Base-by-base conservation (phyloP, 257 asterid genomes). In the Solanum paucissectum region DNA sequence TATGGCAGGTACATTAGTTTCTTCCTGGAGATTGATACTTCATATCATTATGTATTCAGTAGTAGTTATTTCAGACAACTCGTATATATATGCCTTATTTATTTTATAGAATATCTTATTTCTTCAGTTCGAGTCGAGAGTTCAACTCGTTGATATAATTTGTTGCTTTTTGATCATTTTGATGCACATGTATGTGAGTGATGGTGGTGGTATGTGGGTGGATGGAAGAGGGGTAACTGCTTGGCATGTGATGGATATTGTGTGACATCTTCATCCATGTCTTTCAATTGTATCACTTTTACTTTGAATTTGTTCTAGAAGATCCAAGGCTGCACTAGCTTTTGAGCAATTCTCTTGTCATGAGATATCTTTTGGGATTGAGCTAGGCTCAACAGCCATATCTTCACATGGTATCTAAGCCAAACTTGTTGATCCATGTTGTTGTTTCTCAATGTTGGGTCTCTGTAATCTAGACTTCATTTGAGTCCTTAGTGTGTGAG, bases 1-100 rank as follows among this genome's bases (percentile, higher is more conserved):
- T 79, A 90, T 91, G 91, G 93, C 94, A 95, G 99, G 98, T 89
- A 79, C 85, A 49, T 81, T 8, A 81, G 85, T 81, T 81, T 55
- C 64, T 55, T 55, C n/a, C 64, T 20, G 25, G 64, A 55, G 64
- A 55, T 55, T 55, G 64, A 55, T 55, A 55, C 25, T 55, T 55
- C 64, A 7, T 55, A 20, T 55, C 10, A 21, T 55, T 55, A 55
- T 55, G 64, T 6, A 55, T 55, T 55, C n/a, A 55, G 25, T 21
- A 55, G 64, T 18, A 52, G 64, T 20, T 55, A 55, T 55, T 55
- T 20, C 64, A 20, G 64, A 55, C 2, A 55, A 7, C 64, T 55
- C 4, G 25, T 18, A 55, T 20, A 55, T 55, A 20, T 55, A 18
- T 55, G n/a, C n/a, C 11, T 20, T 55, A 55, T 55, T 55, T 18